Base-by-base conservation (phyloP, 257 asterid genomes). In the Voacanga thouarsii region DNA sequence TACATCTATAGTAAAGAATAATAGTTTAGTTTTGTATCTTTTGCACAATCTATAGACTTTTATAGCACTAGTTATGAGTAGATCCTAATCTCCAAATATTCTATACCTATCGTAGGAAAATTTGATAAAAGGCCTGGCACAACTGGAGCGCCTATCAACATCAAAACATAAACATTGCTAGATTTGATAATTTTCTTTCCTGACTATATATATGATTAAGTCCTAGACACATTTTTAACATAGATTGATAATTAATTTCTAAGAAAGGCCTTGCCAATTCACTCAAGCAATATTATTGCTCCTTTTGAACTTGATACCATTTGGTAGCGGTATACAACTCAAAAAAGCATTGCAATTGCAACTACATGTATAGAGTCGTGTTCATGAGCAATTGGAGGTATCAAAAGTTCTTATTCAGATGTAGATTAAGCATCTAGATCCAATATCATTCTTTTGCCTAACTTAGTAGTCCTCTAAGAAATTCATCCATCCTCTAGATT, bases 311-410 rank as follows among this genome's bases (percentile, higher is more conserved):
- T 67, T n/a, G 12, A 26, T 60, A 6, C 28, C 49, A 12, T n/a
- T 78, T 69, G 78, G 83, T 90, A 92, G 97, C 55, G 90, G 97
- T 28, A 61, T 82, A 86, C 91, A 90, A 84, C 86, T 92, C 61
- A 92, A 83, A 82, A 96, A 92, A 86, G 95, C 97, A 70, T 77
- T 92, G 76, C 90, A 89, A 75, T 74, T 89, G 78, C 96, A 92
- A 19, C 81, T 92, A 51, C 94, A 94, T 57, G 97, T 92, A 73
- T 97, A 94, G 74, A 85, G 84, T 79, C 92, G 86, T 9, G 97
- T 94, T 64, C 97, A 94, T 23, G 98, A 94, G 84, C 98, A 94
- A 80, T 84, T 94, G 71, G 98, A 92, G 94, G 98, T 94, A 85
- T 55, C 57, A 28, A 8, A 21, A 3, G 10, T 24, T 24, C 44